phyloP scores from a whole-genome alignment of 2,329 filamentous ascomycete genomes.

The Ophiocordyceps camponoti-leonardi region DNA sequence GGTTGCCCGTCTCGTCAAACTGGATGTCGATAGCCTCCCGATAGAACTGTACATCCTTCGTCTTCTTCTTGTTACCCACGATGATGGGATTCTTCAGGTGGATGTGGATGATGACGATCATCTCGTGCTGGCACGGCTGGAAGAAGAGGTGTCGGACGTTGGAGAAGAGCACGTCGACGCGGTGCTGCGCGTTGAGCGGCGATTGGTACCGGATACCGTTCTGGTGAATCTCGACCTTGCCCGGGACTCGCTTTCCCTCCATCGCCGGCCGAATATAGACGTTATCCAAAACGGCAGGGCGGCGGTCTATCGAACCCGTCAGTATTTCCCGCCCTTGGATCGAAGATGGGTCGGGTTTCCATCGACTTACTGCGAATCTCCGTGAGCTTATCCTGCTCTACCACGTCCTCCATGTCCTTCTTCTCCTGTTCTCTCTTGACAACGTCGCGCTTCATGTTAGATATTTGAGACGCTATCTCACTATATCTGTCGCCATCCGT shows the following conservation, averaged over 20 bases:
- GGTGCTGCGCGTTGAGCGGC: slow-evolving; percentile 59
- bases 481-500: slow-evolving; percentile 77
- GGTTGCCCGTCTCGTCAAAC: slow-evolving; percentile 95
- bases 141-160: slow-evolving; percentile 99
- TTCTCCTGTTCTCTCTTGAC: slow-evolving; percentile 92
- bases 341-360: neutral
- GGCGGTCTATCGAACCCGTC: slow-evolving; percentile 51
- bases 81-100: slow-evolving; percentile 97
- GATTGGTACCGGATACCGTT: slow-evolving; percentile 95
- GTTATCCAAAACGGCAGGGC: slow-evolving; percentile 77
- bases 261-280: slow-evolving; percentile 90
- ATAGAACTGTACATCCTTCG: slow-evolving; percentile 96
- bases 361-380: slow-evolving; percentile 66
- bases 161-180: slow-evolving; percentile 89
- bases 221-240: slow-evolving; percentile 93
- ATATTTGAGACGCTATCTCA: slow-evolving; percentile 83
- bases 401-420: slow-evolving; percentile 98
- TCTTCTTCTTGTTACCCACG: slow-evolving; percentile 94
- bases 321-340: neutral
- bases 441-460: slow-evolving; percentile 86
- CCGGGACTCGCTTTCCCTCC: slow-evolving; percentile 91
- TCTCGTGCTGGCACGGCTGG: slow-evolving; percentile 87
- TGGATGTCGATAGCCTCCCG: slow-evolving; percentile 96
- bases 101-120: slow-evolving; percentile 96
- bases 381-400: slow-evolving; percentile 93